These are phyloP conservation scores for Pleurotus salmoneostramineus DNA, from an alignment of 768 basidiomycete genomes.

Conservation along the genomic window DNA sequence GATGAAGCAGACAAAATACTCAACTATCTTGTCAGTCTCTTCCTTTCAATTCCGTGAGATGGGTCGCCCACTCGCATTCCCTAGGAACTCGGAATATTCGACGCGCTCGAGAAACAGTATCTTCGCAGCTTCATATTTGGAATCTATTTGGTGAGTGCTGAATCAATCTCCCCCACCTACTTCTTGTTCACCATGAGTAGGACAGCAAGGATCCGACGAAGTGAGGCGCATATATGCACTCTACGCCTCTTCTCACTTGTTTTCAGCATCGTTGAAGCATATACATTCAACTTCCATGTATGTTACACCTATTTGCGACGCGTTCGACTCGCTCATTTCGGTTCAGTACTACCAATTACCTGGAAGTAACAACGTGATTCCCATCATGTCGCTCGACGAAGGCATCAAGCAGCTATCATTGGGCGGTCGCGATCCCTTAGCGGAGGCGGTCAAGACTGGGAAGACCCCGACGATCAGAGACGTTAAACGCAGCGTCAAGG, in stretches of 20 bases:
- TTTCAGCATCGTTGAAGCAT: slow-evolving; percentile 78
- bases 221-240: slow-evolving; percentile 35
- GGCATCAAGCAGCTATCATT: slow-evolving; percentile 49
- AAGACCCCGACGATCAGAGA: slow-evolving; percentile 71
- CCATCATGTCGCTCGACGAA: slow-evolving; percentile 72
- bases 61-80: not conserved
- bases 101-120: slow-evolving; percentile 82
- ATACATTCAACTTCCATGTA: slow-evolving; percentile 84
- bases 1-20: slow-evolving; percentile 80
- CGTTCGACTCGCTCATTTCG: not conserved
- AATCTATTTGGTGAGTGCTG: slow-evolving; percentile 64
- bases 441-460: slow-evolving; percentile 55
- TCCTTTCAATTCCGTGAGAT: slow-evolving; percentile 7
- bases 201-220: slow-evolving; percentile 85
- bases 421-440: slow-evolving; percentile 50
- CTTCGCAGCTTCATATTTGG: slow-evolving; percentile 84
- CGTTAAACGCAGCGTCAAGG: slow-evolving; percentile 81
- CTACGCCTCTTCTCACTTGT: not conserved
- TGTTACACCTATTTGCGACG: slow-evolving; percentile 5
- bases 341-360: slow-evolving; percentile 65
- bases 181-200: slow-evolving; percentile 30
- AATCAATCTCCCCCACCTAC: not conserved
- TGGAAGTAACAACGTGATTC: slow-evolving; percentile 56
- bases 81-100: slow-evolving; percentile 84
- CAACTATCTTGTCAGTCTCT: slow-evolving; percentile 65